Percentiles rank a stretch among this genome's conserved stretches.
Conservation (phyloP, 1,139 yeast species). For the Debaryomyces subglobosus region DNA sequence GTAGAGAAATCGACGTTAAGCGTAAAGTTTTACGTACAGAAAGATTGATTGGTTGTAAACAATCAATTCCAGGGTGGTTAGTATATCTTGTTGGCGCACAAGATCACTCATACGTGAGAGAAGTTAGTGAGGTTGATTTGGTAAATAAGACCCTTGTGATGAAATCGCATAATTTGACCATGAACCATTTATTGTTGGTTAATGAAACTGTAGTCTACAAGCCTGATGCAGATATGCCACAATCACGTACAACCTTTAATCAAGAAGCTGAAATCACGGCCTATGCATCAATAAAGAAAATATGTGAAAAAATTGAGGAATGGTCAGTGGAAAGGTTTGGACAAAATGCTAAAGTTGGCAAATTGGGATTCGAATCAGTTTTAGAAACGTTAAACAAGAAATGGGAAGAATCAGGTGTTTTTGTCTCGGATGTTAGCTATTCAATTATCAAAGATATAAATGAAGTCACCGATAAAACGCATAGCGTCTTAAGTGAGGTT, state of each 20-base stretch:
- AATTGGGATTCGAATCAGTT: slow-evolving; percentile 81
- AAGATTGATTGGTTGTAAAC: slow-evolving; percentile 86
- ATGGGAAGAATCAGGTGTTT: slow-evolving; percentile 51
- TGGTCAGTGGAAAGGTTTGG: slow-evolving; percentile 90
- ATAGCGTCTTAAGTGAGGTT: slow-evolving; percentile 43
- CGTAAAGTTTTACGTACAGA: slow-evolving; percentile 73
- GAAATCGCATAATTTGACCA: slow-evolving; percentile 87
- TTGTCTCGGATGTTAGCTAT: slow-evolving; percentile 38
- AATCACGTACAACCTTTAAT: slow-evolving; percentile 58
- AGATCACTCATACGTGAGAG: slow-evolving; percentile 80
- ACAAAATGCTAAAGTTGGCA: slow-evolving; percentile 84
- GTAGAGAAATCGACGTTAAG: slow-evolving; percentile 63
- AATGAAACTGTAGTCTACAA: slow-evolving; percentile 81
- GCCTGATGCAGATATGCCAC: slow-evolving; percentile 62
- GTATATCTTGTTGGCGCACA: slow-evolving; percentile 72
- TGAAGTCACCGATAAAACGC: slow-evolving; percentile 35
- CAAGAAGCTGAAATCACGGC: slow-evolving; percentile 93
- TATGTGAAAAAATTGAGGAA: slow-evolving; percentile 85
- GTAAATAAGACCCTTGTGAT: slow-evolving; percentile 63
- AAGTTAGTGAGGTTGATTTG: slow-evolving; percentile 83
- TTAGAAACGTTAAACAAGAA: slow-evolving; percentile 55
- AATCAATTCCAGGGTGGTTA: slow-evolving; percentile 85
- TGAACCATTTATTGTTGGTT: slow-evolving; percentile 74
- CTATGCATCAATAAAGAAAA: slow-evolving; percentile 64
- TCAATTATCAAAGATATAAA: slow-evolving; percentile 27